phyloP scores from a whole-genome alignment of 2,329 filamentous ascomycete species.

The Sporothrix pseudoabietina region DNA sequence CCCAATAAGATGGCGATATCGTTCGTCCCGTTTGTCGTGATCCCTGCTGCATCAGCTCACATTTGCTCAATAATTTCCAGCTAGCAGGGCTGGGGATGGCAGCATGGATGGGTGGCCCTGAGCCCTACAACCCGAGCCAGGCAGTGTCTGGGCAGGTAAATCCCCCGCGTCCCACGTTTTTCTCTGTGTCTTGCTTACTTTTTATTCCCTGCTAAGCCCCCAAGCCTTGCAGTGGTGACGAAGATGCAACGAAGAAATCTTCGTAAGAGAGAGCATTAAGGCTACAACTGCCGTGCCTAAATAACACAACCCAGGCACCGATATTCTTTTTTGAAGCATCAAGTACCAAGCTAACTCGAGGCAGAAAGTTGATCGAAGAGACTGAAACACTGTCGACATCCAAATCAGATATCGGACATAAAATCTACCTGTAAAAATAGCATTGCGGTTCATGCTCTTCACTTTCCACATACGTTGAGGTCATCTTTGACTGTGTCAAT shows the following conservation, averaged over 20 bases:
- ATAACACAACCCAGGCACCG: slow-evolving; percentile 6
- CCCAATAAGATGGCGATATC: background rate
- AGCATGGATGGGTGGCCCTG: background rate
- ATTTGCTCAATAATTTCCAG: background rate
- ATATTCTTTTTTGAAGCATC: background rate
- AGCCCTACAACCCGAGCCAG: background rate
- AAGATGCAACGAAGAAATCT: background rate
- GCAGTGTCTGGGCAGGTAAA: background rate
- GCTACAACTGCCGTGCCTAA: background rate
- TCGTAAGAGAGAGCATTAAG: background rate
- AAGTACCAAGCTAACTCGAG: background rate
- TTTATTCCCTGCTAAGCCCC: background rate
- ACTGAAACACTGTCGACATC: background rate
- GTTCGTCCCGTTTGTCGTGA: background rate
- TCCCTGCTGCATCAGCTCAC: background rate
- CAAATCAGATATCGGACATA: background rate
- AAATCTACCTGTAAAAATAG: background rate
- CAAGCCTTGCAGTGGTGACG: background rate
- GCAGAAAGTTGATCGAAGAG: background rate
- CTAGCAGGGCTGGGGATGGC: background rate
- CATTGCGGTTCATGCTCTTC: background rate
- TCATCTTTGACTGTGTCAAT: no score
- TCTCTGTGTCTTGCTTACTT: background rate
- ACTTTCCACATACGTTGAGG: no score
- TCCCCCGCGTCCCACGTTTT: background rate